Base-by-base conservation (phyloP, 225 moss, liverwort and hornwort genomes). In the Marchantia paleacea region DNA sequence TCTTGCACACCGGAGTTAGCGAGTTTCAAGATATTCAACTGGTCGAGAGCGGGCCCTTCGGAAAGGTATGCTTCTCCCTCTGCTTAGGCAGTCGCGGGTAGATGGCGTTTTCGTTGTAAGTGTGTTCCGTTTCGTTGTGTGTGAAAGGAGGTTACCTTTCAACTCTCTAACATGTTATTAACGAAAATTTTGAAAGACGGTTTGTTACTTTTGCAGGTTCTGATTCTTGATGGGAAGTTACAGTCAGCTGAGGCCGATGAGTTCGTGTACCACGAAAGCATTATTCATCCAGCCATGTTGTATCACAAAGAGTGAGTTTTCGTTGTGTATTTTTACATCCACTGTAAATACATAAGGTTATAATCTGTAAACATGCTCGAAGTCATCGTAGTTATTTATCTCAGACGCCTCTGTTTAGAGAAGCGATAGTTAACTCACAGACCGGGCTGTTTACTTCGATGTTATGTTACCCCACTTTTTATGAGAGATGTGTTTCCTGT, bases 231-330 rank as follows among this genome's bases (percentile, higher is more conserved):
- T 54, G 94, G 97, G 30, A 97, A 97, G 85, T 88, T 97, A 69
- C 97, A 97, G 81, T 93, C 92, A 68, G 93, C 97, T 0, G 97
- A 97, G 83, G 92, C 88, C 8, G 97, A 97, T 79, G 97, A 97
- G 83, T 97, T 92, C 77, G 92, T 97, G 58, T 97, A 94, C 69
- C 97, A 97, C 72, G 97, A 94, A 73, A 90, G 90, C 63, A 80
- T 88, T 29, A 94, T 94, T 24, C 97, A 97, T 84, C 97, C 97
- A 51, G 93, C 97, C 52, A 71, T 90, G 65, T 89, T 97, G 0
- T 93, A 90, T 73, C 97, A 97, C 79, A 18, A 86, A 16, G 92
- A 93, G 97, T 97, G 80, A 89, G 81, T 77, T 78, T 13, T 51
- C 28, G 7, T 58, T 12, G 6, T 76, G n/a, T 2, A 31, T 31